Conservation (phyloP, 371 early-diverging fungal genomes). For the Rhizomucor pusillus region DNA sequence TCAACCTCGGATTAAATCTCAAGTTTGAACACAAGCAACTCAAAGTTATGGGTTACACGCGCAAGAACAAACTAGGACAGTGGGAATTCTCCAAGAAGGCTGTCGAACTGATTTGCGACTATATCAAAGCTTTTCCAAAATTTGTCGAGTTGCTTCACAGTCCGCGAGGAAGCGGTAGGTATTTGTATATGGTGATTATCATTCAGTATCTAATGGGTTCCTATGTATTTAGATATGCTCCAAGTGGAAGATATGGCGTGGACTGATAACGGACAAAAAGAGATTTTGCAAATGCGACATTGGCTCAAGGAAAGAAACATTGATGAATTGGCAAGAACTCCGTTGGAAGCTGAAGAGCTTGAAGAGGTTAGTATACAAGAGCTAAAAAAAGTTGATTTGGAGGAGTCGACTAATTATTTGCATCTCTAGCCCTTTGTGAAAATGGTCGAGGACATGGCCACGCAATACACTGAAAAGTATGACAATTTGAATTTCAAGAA, state of each 20-base stretch:
- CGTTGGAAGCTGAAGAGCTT: constrained; percentile 65
- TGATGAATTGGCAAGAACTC: constrained; percentile 64
- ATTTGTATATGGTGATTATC: neutral
- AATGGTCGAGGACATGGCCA: constrained; percentile 55
- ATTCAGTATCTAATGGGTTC: neutral
- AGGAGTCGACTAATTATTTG: neutral
- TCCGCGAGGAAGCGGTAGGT: constrained; percentile 27
- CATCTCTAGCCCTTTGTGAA: constrained; percentile 29
- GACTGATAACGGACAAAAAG: constrained; percentile 27
- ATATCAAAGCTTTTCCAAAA: constrained; percentile 69
- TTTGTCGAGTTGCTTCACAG: constrained; percentile 65
- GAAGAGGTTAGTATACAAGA: constrained; percentile 44
- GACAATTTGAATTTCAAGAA: constrained; percentile 43
- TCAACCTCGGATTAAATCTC: constrained; percentile 83
- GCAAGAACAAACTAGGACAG: constrained; percentile 62
- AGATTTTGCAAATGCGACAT: constrained; percentile 46
- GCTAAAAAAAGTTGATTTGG: too few species aligned
- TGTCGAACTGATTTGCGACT: constrained; percentile 67
- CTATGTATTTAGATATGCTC: constrained; percentile 17
- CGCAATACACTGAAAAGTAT: constrained; percentile 32
- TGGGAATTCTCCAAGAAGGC: constrained; percentile 90
- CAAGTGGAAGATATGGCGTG: constrained; percentile 27
- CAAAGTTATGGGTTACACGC: constrained; percentile 86
- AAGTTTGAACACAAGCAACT: constrained; percentile 86
- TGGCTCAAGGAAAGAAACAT: constrained; percentile 70